Base-by-base conservation (phyloP, 371 early-diverging fungal species). In the Rhizopus delemar region DNA sequence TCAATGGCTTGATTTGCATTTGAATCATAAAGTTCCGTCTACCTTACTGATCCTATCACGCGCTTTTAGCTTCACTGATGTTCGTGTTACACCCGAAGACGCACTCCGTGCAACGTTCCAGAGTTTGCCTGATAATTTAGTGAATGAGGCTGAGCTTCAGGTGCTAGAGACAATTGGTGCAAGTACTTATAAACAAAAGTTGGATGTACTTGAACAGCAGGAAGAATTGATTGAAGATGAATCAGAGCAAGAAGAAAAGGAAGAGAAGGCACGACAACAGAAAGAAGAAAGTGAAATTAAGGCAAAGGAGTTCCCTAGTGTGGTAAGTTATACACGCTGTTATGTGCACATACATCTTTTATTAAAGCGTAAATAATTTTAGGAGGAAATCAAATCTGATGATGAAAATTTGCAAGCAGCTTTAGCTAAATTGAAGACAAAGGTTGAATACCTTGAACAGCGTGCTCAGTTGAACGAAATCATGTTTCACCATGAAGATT, bases 211-310 rank as follows among this genome's bases (percentile, higher is more conserved):
- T 58, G 89, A 94, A 63, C 92, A 96, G 70, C 96, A 96, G 74
- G 94, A 96, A 71, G 95, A 96, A 68, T 78, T 96, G 59, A 96
- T 96, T 60, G 92, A 89, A 59, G 94, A 94, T 61, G 97, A 97
- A 73, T 79, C 74, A 32, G 90, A 86, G 51, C 89, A 91, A 70
- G 89, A 77, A 67, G 73, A 75, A 34, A 77, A 78, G 53, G 80
- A 80, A 59, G 82, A 81, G 32, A 74, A 83, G 62, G 86, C 83
- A 5, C 63, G 78, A 61, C 74, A 74, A 52, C 12, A 46, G 39
- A 43, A 36, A 6, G 36, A 43, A 43, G 65, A 73, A 15, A 67
- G 65, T 13, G 83, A 81, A 56, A 65, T 74, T 68, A 75, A 75
- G 41, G 75, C 74, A 11, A 68, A 67, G 53, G 77, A 73, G 13